Base-by-base conservation (phyloP, 2,329 filamentous ascomycete genomes). In the Cladophialophora bantiana region DNA sequence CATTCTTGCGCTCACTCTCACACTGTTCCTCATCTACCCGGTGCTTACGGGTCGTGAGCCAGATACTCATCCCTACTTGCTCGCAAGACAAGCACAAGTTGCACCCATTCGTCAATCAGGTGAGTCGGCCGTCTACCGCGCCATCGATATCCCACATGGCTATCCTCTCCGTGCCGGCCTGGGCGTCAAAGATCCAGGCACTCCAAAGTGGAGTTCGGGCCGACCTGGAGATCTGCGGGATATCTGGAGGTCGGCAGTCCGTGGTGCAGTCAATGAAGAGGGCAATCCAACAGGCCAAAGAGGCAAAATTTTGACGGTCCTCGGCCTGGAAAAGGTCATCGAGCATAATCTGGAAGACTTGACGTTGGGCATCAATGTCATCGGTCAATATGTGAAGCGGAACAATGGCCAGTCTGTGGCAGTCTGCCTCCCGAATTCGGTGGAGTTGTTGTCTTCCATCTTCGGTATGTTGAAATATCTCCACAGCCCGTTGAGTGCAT, bases 161-260 rank as follows among this genome's bases (percentile, higher is more conserved):
- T 93, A 93, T 82, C 89, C 91, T 7, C 85, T 96, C 52, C 90
- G 90, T 72, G 81, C 85, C 42, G 92, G 93, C 4, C 83, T 96
- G 56, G 92, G 92, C 72, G 91, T 98, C 64, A 94, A 93, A 80
- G 90, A 93, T 62, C 81, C 89, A 0, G 90, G 89, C 52, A 88
- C 90, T 54, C 90, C 92, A 55, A 93, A 93, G 79, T 97, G 94
- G 91, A 85, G 90, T 9, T 83, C 85, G 64, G 94, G 94, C 57
- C 89, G 91, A 64, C 89, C 96, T 77, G 95, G 95, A 53, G 94
- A 99, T 74, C 82, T 99, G 71, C 87, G 94, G 62, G 94, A 99
- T 78, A 84, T 99, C 64, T 99, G 95, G 95, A 88, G 89, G 70
- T 86, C 86, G 74, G 90, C 88, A 50, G 83, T 89, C 9, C 83